Evolutionary conservation across 345 rosid species (phyloP), one percentile per base, ranked within the genome.

Genomic region (Garcia nutans): DNA sequence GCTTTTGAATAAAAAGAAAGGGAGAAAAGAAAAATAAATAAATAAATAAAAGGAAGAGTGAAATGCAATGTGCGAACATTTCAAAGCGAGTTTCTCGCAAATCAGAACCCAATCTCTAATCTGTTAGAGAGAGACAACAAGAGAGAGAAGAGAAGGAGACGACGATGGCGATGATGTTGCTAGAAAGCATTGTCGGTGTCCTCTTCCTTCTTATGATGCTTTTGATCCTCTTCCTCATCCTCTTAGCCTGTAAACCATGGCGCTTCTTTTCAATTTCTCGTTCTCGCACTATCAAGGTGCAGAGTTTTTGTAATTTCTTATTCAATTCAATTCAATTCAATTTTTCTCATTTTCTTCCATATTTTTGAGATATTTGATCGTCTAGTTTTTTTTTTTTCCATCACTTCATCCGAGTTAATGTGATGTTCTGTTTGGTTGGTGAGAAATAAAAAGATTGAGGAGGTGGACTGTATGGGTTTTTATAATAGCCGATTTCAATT

Each of bases 191-290:
- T 84, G 79, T 80, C 74, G 85, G 81, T 81, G 50, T 87, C 80
- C 62, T 79, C 65, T 72, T 37, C 60, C 82, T 85, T 72, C 84
- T 93, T 77, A 83, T 92, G 93, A 76, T 93, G 82, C 80, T 93
- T 60, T 70, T 93, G 80, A 76, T 93, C 86, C 50, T 89, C 84
- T 45, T 96, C 83, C 65, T 89, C 86, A 44, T 92, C 88, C 74
- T 93, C 78, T 41, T 89, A 77, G 92, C 88, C 87, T 93, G 93
- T 81, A 88, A 87, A 74, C 99, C 98, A 80, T 96, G 99, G 98
- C 99, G 97, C 24, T 88, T 77, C 85, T 88, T 77, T 82, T 74
- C 89, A 79, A 83, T 86, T 54, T 79, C 88, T 65, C 84, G 83
- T 60, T 73, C 85, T 73, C 86, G 85, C 80, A 13, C 80, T 82